Evolutionary conservation across 2,329 filamentous ascomycete genomes (phyloP).

Genomic region (Hypomyces perniciosus): DNA sequence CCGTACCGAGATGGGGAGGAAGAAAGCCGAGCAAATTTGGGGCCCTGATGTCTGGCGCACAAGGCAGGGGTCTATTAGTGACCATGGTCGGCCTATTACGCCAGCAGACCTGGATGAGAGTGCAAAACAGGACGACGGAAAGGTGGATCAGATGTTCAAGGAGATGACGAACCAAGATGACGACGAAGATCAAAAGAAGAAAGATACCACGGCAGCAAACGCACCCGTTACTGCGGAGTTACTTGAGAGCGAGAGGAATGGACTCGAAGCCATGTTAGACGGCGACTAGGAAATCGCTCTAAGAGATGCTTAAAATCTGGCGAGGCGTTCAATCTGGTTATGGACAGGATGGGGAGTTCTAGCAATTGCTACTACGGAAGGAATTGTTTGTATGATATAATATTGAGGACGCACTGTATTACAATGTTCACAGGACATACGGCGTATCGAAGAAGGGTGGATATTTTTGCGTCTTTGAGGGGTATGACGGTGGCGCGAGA

Average conservation of each 20-base stretch:
- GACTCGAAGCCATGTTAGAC: constrained; percentile 41
- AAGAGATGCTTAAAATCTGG: background rate
- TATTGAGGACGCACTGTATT: constrained; percentile 5
- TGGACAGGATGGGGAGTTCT: constrained; percentile 6
- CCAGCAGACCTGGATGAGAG: constrained; percentile 24
- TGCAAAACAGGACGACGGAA: constrained; percentile 37
- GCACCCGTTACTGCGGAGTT: constrained; percentile 36
- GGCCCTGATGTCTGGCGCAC: constrained; percentile 43
- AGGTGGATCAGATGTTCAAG: constrained; percentile 50
- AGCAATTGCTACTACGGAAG: background rate
- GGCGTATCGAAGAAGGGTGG: constrained; percentile 6
- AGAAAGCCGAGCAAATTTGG: constrained; percentile 46
- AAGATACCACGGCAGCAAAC: constrained; percentile 22
- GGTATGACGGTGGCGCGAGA: background rate
- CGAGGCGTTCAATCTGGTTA: background rate
- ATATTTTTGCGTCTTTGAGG: background rate
- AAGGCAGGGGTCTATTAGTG: constrained; percentile 24
- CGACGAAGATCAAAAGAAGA: constrained; percentile 38
- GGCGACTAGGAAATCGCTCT: constrained; percentile 28
- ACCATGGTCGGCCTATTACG: constrained; percentile 21
- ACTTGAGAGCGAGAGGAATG: constrained; percentile 41
- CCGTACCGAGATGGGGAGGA: constrained; percentile 44
- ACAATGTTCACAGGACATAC: constrained; percentile 1
- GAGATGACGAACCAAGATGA: constrained; percentile 50
- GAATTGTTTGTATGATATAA: constrained; percentile 6